Evolutionary conservation across 768 basidiomycete genomes (phyloP).

Genomic region (Russula dissimulans): DNA sequence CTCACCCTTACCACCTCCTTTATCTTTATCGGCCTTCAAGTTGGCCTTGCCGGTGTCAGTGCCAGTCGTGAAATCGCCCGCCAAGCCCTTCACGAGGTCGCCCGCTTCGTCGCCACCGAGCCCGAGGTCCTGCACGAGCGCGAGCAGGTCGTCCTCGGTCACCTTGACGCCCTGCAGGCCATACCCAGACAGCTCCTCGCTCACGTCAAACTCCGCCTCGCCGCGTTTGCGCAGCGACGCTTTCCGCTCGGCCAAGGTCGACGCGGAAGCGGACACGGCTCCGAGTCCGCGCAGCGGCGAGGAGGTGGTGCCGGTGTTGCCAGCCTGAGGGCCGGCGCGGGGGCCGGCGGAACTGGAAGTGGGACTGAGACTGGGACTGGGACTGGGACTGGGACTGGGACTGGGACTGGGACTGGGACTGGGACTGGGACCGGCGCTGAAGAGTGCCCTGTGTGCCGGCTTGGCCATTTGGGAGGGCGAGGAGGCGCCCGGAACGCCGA

Average conservation of each 20-base stretch:
- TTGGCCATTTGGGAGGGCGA: slow-evolving; percentile 66
- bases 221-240: slow-evolving; percentile 35
- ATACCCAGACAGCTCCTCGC: slow-evolving; percentile 58
- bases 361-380: not conserved
- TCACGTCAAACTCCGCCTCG: slow-evolving; percentile 50
- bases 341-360: no score
- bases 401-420: no score
- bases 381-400: not conserved
- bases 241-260: slow-evolving; percentile 22
- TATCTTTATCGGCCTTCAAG: not conserved
- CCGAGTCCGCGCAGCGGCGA: slow-evolving; percentile 21
- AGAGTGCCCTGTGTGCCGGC: slow-evolving; percentile 58
- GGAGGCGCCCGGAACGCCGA: slow-evolving; percentile 75
- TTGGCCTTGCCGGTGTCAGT: slow-evolving; percentile 10
- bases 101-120: slow-evolving; percentile 69
- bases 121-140: slow-evolving; percentile 66
- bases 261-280: not conserved
- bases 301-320: slow-evolving; percentile 27
- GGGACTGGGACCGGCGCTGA: slow-evolving; percentile 29
- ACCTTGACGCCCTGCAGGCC: slow-evolving; percentile 72
- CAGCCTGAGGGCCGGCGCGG: no score
- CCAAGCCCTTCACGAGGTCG: slow-evolving; percentile 59
- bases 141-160: slow-evolving; percentile 63
- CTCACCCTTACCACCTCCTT: not conserved
- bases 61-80: slow-evolving; percentile 27